A percentile compares a stretch with the other conserved stretches of the same genome.
Conservation (phyloP, 2,329 filamentous ascomycete genomes). For the Davidsoniella eucalypti region DNA sequence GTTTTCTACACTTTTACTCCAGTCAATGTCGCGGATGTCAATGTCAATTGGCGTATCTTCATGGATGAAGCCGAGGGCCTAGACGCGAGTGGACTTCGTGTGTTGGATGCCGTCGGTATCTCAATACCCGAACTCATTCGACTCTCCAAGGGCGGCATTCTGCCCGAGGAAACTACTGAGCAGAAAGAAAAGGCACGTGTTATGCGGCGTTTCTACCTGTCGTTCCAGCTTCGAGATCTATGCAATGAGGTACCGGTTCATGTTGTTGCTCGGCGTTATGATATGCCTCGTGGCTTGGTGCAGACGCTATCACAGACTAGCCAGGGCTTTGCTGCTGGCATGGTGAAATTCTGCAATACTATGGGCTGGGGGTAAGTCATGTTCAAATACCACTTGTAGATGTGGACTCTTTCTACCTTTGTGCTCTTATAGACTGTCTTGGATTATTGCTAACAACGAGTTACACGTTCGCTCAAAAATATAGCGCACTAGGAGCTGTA, state of each 20-base stretch:
- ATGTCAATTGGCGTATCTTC: conserved; percentile 57
- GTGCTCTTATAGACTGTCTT: not conserved
- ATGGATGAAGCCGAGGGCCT: conserved; percentile 53
- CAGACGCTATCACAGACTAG: conserved; percentile 60
- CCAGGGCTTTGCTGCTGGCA: conserved; percentile 61
- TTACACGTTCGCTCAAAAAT: not conserved
- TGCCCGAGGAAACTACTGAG: conserved; percentile 45
- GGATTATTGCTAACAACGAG: not conserved
- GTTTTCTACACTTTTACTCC: conserved; percentile 64
- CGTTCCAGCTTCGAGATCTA: conserved; percentile 60
- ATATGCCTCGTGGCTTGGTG: conserved; percentile 50
- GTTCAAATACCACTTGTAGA: not conserved
- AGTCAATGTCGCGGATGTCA: conserved; percentile 34
- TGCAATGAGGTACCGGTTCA: conserved; percentile 63
- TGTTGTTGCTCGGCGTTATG: conserved; percentile 52
- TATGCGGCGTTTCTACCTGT: conserved; percentile 57
- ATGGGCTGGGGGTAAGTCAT: conserved; percentile 51
- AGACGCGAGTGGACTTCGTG: conserved; percentile 55
- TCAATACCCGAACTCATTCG: conserved; percentile 50
- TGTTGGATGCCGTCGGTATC: conserved; percentile 50
- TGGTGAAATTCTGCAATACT: conserved; percentile 62
- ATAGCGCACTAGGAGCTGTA: conserved; percentile 49
- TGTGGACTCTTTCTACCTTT: too few species aligned
- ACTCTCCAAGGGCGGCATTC: conserved; percentile 49
- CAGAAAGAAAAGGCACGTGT: conserved; percentile 46